phyloP scores from a whole-genome alignment of 208 protist species.

The Angomonas deanei region DNA sequence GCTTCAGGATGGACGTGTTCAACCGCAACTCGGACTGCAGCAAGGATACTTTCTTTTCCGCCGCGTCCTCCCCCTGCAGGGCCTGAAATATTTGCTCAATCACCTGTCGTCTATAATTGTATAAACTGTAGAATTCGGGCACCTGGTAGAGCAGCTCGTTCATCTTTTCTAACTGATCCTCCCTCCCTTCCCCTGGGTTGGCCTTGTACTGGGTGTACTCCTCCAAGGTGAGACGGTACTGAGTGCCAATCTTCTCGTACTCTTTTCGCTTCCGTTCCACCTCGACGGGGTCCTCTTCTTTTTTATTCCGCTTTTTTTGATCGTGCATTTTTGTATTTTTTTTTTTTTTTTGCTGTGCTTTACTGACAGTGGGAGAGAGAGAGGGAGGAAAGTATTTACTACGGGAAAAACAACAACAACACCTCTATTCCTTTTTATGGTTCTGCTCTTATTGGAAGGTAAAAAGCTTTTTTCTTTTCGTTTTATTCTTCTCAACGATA shows the following conservation, averaged over 20 bases:
- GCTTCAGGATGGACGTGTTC: conserved; percentile 48
- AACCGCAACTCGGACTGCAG: conserved; percentile 60
- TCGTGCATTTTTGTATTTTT: conserved; percentile 51
- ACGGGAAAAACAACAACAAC: too few species aligned
- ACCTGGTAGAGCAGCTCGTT: conserved; percentile 44
- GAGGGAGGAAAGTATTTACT: background rate
- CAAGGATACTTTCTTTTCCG: background rate
- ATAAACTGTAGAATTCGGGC: conserved; percentile 80
- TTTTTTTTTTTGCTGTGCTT: background rate
- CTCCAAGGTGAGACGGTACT: conserved; percentile 39
- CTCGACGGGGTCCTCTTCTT: conserved; percentile 11
- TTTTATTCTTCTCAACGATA: too few species aligned
- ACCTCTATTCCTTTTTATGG: too few species aligned
- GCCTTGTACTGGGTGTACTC: conserved; percentile 18
- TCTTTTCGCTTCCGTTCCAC: conserved; percentile 24
- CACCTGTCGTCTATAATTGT: conserved; percentile 64
- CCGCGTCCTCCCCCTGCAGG: background rate
- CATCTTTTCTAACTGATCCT: conserved; percentile 18
- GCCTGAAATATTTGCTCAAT: conserved; percentile 1
- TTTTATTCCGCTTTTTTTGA: conserved; percentile 31
- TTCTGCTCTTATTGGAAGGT: too few species aligned
- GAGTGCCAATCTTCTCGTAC: conserved; percentile 26
- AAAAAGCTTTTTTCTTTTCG: too few species aligned
- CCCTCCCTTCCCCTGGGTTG: background rate
- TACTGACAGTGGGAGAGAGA: background rate